Conservation (phyloP, 1,284 basidiomycete species). For the Leccinum pallidistipes region DNA sequence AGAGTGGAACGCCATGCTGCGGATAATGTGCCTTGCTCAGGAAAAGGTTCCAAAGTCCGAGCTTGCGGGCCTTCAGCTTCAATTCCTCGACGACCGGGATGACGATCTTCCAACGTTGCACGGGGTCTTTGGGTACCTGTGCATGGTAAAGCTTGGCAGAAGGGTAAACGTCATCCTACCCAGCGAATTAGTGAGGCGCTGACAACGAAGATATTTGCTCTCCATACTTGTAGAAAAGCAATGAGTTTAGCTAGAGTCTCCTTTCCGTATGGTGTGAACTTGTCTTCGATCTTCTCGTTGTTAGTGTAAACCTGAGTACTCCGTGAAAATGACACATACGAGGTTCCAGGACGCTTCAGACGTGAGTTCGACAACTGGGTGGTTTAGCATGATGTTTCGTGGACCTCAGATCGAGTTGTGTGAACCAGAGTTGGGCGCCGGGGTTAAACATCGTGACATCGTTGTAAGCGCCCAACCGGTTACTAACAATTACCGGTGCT, state of each 20-base stretch:
- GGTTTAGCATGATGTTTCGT: conserved; percentile 35
- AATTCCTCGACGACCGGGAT: conserved; percentile 83
- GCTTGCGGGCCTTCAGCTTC: conserved; percentile 84
- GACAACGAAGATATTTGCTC: conserved; percentile 6
- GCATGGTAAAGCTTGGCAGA: conserved; percentile 77
- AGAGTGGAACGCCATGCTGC: conserved; percentile 82
- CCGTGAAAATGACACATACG: conserved; percentile 42
- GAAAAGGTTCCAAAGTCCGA: conserved; percentile 97
- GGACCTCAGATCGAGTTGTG: neutral
- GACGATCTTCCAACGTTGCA: conserved; percentile 81
- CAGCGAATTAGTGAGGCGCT: conserved; percentile 7
- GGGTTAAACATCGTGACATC: neutral
- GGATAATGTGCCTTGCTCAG: conserved; percentile 93
- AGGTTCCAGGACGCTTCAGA: conserved; percentile 82
- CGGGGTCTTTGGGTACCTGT: conserved; percentile 80
- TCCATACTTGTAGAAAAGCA: conserved; percentile 77
- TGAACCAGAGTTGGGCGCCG: neutral
- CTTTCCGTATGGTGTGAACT: conserved; percentile 87
- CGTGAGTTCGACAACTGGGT: conserved; percentile 72
- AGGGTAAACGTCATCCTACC: conserved; percentile 87
- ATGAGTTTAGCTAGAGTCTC: conserved; percentile 84
- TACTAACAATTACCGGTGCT: conserved; percentile 9
- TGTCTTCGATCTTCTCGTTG: conserved; percentile 74
- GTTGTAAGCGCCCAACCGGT: conserved; percentile 6
- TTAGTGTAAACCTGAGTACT: conserved; percentile 11